Evolutionary conservation across 495 filamentous ascomycete genomes (phyloP).

Genomic region (Aspergillus homomorphus): DNA sequence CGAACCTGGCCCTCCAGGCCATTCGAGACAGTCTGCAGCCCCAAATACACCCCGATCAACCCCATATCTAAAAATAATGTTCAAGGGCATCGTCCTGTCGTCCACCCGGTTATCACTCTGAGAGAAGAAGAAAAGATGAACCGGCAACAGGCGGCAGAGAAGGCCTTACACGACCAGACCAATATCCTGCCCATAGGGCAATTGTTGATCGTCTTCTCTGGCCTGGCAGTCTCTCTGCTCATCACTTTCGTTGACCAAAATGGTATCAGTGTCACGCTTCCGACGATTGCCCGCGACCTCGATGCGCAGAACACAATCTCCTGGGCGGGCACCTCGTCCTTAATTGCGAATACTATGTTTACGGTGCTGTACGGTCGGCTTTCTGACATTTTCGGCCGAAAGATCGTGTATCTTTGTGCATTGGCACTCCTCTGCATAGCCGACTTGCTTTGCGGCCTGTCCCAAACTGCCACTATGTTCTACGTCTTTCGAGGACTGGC

Average conservation of each 20-base stretch:
- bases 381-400: slow-evolving; percentile 58
- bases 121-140: slow-evolving; percentile 25
- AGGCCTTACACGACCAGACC: slow-evolving; percentile 49
- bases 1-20: neutral
- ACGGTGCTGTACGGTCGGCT: slow-evolving; percentile 59
- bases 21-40: neutral
- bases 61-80: neutral
- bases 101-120: neutral
- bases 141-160: slow-evolving; percentile 41
- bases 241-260: slow-evolving; percentile 64
- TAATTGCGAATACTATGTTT: slow-evolving; percentile 71
- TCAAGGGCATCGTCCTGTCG: neutral
- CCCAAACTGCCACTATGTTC: slow-evolving; percentile 48
- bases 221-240: slow-evolving; percentile 52
- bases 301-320: slow-evolving; percentile 58
- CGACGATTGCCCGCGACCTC: slow-evolving; percentile 58
- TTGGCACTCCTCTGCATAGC: slow-evolving; percentile 50
- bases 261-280: slow-evolving; percentile 57
- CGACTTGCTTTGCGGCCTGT: slow-evolving; percentile 51
- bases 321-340: slow-evolving; percentile 74
- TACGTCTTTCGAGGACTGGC: slow-evolving; percentile 55
- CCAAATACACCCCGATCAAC: neutral
- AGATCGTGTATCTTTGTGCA: slow-evolving; percentile 47
- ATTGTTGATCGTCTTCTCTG: slow-evolving; percentile 55
- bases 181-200: slow-evolving; percentile 56